Evolutionary conservation across 441 rosid species (phyloP).

Genomic region (Erodium trifolium): DNA sequence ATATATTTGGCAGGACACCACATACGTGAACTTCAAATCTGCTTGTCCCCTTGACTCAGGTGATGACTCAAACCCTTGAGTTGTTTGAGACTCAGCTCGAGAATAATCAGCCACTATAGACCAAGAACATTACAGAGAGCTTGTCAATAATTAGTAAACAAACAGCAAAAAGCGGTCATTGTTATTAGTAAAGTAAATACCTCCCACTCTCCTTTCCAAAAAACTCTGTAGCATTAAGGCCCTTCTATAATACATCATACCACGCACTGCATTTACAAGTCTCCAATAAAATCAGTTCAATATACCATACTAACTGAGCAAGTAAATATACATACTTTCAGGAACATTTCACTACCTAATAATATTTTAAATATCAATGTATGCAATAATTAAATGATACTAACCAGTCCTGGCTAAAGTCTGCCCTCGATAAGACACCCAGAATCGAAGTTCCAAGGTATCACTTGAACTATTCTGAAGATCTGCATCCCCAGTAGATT

Average conservation of each 20-base stretch:
- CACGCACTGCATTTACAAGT: constrained; percentile 64
- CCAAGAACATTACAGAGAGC: constrained; percentile 17
- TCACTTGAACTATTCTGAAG: constrained; percentile 61
- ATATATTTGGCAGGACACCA: constrained; percentile 94
- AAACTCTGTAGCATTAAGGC: constrained; percentile 92
- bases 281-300: background rate
- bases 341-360: background rate
- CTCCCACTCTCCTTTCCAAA: constrained; percentile 73
- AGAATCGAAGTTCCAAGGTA: constrained; percentile 87
- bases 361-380: constrained; percentile 3
- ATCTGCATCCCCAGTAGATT: constrained; percentile 65
- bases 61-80: constrained; percentile 81
- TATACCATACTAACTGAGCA: background rate
- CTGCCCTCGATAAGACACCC: constrained; percentile 99
- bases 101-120: constrained; percentile 41
- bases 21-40: constrained; percentile 90
- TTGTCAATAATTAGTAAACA: constrained; percentile 3
- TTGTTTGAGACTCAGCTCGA: constrained; percentile 41
- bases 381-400: background rate
- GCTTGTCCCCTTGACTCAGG: constrained; percentile 91
- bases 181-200: constrained; percentile 32
- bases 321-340: background rate
- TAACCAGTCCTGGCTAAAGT: constrained; percentile 93
- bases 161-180: constrained; percentile 8
- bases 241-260: constrained; percentile 99